A percentile compares a stretch with the other conserved stretches of the same genome.
phyloP scores from a whole-genome alignment of 352 stramenopile genomes.

The Globisporangium perplexum region DNA sequence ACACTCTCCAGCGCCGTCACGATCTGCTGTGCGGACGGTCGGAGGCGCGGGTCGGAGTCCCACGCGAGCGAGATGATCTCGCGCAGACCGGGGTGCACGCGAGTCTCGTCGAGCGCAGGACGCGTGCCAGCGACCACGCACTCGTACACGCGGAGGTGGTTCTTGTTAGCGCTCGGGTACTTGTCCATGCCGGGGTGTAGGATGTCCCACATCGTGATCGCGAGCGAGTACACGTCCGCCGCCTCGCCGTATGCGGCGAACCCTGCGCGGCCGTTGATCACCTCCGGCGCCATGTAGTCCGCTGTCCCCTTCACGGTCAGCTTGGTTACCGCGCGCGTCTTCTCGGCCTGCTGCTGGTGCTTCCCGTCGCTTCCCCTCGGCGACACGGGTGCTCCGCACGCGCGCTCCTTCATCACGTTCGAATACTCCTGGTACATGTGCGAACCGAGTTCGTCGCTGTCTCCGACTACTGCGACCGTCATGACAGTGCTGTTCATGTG shows the following conservation, averaged over 20 bases:
- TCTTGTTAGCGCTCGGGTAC: slow-evolving; percentile 13
- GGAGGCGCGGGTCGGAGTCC: slow-evolving; percentile 15
- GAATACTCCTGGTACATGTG: slow-evolving; percentile 12
- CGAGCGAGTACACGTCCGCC: slow-evolving; percentile 45
- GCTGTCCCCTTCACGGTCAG: slow-evolving; percentile 25
- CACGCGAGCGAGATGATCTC: slow-evolving; percentile 24
- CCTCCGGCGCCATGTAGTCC: slow-evolving; percentile 55
- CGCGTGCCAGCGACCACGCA: slow-evolving; percentile 23
- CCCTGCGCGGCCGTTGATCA: slow-evolving; percentile 29
- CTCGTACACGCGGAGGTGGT: slow-evolving; percentile 25
- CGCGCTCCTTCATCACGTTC: slow-evolving; percentile 5
- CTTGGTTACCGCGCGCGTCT: neutral
- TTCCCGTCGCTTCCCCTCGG: neutral
- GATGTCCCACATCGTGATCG: slow-evolving; percentile 54
- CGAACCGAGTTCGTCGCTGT: slow-evolving; percentile 3
- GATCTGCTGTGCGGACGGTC: slow-evolving; percentile 19
- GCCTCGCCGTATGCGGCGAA: slow-evolving; percentile 29
- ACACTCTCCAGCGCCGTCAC: slow-evolving; percentile 23
- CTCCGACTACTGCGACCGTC: neutral
- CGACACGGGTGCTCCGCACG: neutral
- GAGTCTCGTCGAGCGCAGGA: slow-evolving; percentile 13
- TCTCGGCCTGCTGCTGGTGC: neutral
- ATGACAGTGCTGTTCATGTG: neutral
- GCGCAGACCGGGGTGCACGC: slow-evolving; percentile 16
- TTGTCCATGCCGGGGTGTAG: slow-evolving; percentile 23